A percentile compares a stretch with the other conserved stretches of the same genome.
Conservation (phyloP, 148 eudicot species). For the Persicaria tinctoria region DNA sequence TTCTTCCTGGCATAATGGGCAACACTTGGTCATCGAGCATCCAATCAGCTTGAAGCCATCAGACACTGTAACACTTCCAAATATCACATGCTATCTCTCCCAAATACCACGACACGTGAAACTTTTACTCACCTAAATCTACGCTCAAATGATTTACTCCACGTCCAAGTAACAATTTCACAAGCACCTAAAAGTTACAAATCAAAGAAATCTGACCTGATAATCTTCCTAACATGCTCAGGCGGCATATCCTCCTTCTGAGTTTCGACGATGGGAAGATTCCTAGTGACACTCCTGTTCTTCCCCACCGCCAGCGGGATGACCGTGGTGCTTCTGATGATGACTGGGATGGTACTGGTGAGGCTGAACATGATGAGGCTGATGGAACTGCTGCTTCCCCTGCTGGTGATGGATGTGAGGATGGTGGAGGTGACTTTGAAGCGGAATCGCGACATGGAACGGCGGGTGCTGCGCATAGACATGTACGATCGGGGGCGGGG, state of each 20-base stretch:
- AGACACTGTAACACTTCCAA: neutral
- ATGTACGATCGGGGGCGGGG: conserved; percentile 29
- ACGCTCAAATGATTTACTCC: neutral
- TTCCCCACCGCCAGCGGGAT: no score
- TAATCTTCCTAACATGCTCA: conserved; percentile 85
- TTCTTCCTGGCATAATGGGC: conserved; percentile 24
- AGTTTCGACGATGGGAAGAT: conserved; percentile 87
- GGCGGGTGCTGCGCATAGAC: conserved; percentile 28
- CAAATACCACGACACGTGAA: neutral
- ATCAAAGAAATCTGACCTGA: conserved; percentile 35
- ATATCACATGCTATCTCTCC: neutral
- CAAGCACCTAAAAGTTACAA: neutral
- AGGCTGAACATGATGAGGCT: conserved; percentile 1
- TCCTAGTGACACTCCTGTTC: conserved; percentile 80
- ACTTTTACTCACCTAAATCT: neutral
- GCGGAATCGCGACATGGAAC: conserved; percentile 24
- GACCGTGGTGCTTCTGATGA: no score
- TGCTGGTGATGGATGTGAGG: conserved; percentile 8
- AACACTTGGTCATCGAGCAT: conserved; percentile 53
- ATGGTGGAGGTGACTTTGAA: neutral
- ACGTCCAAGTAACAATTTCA: neutral
- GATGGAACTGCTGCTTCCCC: neutral
- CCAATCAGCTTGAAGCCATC: conserved; percentile 41
- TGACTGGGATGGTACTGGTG: conserved; percentile 20
- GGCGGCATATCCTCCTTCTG: conserved; percentile 99